Base-by-base conservation (phyloP, 2,329 filamentous ascomycete genomes). In the Apiospora koreana region DNA sequence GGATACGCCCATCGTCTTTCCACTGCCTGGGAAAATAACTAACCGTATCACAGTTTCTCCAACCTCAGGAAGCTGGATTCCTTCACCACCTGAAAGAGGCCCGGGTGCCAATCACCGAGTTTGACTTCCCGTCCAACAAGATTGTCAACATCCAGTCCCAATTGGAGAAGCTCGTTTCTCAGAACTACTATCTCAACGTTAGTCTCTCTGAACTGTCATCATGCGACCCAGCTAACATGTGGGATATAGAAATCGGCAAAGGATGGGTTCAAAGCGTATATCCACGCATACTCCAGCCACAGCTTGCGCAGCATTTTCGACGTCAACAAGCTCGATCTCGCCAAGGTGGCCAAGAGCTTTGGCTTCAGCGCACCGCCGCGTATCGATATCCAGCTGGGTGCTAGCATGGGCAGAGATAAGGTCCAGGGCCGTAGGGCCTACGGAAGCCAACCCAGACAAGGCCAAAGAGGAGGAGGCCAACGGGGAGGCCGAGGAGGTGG, bases 131-230 rank as follows among this genome's bases (percentile, higher is more conserved):
- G 1, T 86, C 90, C 70, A 95, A 93, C 84, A 97, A 97, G 87
- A 94, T 99, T 74, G 86, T 95, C 77, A 96, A 97, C 78, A 91
- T 97, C 75, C 92, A 97, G 84, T 90, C 93, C 77, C 94, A 98
- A 82, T 89, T 98, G 12, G 95, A 98, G 86, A 96, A 95, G 83
- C 88, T 98, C 74, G 97, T 99, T 77, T 90, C 89, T 41, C 93
- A 96, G 81, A 98, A 99, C 83, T 98, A 98, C 85, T 98, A 98
- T 81, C 88, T 99, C 71, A 96, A 98, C 85, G 96, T 97, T 88
- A 89, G 86, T 76, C 14, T 62, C 41, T 38, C 28, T 3, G 31
- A 23, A 18, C 31, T 31, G 23, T 38, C 9, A 4, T 9, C 12
- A 6, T 14, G 10, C 2, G 9, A 8, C 18, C 9, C 3, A 2